These are phyloP conservation scores for Thraustotheca clavata DNA, from an alignment of 352 stramenopile genomes.

Conservation along the genomic window DNA sequence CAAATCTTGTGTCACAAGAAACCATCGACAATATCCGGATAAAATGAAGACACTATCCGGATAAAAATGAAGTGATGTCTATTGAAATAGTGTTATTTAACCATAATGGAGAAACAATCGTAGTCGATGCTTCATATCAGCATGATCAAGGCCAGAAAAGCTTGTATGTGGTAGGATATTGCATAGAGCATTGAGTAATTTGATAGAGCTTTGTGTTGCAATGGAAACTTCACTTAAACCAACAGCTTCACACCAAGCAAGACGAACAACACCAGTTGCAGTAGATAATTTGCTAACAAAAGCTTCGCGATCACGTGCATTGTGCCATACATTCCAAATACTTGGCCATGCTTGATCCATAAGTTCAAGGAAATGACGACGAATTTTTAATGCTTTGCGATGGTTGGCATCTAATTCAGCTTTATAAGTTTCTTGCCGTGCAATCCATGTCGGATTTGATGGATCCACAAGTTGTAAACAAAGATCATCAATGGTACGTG, in stretches of 20 bases:
- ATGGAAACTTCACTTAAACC: conserved; percentile 56
- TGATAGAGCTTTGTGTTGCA: conserved; percentile 20
- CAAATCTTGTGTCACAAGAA: not conserved
- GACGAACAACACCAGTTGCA: conserved; percentile 47
- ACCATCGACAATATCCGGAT: not conserved
- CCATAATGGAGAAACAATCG: conserved; percentile 20
- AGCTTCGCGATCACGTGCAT: conserved; percentile 43
- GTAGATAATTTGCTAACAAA: conserved; percentile 35
- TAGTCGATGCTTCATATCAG: conserved; percentile 1
- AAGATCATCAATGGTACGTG: conserved; percentile 73
- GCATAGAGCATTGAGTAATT: not conserved
- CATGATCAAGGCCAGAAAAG: not conserved
- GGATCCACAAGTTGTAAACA: conserved; percentile 58
- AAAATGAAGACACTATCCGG: not conserved
- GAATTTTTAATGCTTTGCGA: conserved; percentile 16
- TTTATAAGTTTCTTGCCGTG: conserved; percentile 27
- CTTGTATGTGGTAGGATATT: not conserved
- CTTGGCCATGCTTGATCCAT: conserved; percentile 22
- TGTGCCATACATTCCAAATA: conserved; percentile 31
- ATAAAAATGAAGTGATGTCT: not conserved
- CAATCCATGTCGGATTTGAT: conserved; percentile 34
- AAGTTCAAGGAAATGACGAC: not conserved
- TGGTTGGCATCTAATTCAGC: conserved; percentile 3
- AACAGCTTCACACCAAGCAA: conserved; percentile 46
- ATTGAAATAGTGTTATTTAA: conserved; percentile 5